Conservation (phyloP, 129 eudicot genomes). For the carrot (Daucus carota) region DH1_v3.0 NC_030385.2:37493001-37493500, state of each 20-base stretch:
- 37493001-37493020: slow-evolving; percentile 22
- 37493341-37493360: slow-evolving; percentile 27
- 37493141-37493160: slow-evolving; percentile 24
- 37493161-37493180: slow-evolving; percentile 31
- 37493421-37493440: slow-evolving; percentile 10
- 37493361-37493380: slow-evolving; percentile 27
- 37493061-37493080: slow-evolving; percentile 21
- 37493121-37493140: slow-evolving; percentile 33
- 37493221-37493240: slow-evolving; percentile 32
- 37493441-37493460: slow-evolving; percentile 23
- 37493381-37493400: slow-evolving; percentile 13
- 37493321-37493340: slow-evolving; percentile 26
- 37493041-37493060: slow-evolving; percentile 24
- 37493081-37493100: slow-evolving; percentile 27
- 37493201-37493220: slow-evolving; percentile 25
- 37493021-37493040: slow-evolving; percentile 19
- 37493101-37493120: slow-evolving; percentile 25
- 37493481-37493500: slow-evolving; percentile 34
- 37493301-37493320: slow-evolving; percentile 30
- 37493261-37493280: slow-evolving; percentile 26
- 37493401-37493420: neutral
- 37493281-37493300: slow-evolving; percentile 22
- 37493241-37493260: slow-evolving; percentile 27
- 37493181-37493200: slow-evolving; percentile 29
- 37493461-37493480: slow-evolving; percentile 24